phyloP scores from a whole-genome alignment of 2,329 filamentous ascomycete genomes.

The Claviceps arundinis region DNA sequence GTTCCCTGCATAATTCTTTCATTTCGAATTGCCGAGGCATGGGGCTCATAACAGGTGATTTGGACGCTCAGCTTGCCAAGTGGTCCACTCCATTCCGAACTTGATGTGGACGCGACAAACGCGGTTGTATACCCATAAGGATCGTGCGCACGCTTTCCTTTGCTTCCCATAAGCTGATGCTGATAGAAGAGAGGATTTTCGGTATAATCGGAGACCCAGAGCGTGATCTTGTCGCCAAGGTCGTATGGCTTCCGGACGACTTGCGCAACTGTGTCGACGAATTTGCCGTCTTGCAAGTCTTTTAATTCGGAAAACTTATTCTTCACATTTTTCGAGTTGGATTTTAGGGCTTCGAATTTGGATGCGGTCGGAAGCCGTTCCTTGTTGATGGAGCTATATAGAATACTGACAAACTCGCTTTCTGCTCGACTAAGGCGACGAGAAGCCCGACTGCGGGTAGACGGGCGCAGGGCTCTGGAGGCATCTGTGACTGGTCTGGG shows the following conservation, averaged over 20 bases:
- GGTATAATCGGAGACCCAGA: conserved; percentile 80
- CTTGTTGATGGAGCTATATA: conserved; percentile 33
- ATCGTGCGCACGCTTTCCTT: conserved; percentile 34
- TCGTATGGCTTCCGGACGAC: conserved; percentile 43
- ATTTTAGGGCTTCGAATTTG: conserved; percentile 28
- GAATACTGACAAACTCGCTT: conserved; percentile 31
- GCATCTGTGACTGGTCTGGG: conserved; percentile 24
- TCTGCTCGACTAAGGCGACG: conserved; percentile 16
- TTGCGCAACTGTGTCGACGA: conserved; percentile 58
- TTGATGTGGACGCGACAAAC: conserved; percentile 11
- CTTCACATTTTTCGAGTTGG: conserved; percentile 28
- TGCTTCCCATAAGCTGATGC: conserved; percentile 21
- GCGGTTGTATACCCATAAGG: conserved; percentile 37
- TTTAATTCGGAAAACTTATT: conserved; percentile 53
- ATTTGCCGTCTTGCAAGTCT: conserved; percentile 42
- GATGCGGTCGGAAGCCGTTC: conserved; percentile 25
- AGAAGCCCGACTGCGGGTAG: conserved; percentile 8
- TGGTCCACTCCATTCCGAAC: conserved; percentile 54
- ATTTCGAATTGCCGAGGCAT: conserved; percentile 44
- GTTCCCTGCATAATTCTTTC: conserved; percentile 40
- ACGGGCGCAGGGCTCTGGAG: conserved; percentile 14
- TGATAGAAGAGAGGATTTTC: conserved; percentile 51
- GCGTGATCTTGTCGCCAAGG: conserved; percentile 32
- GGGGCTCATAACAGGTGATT: conserved; percentile 56
- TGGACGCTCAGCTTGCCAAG: conserved; percentile 59